Evolutionary conservation across 2,329 filamentous ascomycete genomes (phyloP).

Genomic region (Helicocarpus griseus): DNA sequence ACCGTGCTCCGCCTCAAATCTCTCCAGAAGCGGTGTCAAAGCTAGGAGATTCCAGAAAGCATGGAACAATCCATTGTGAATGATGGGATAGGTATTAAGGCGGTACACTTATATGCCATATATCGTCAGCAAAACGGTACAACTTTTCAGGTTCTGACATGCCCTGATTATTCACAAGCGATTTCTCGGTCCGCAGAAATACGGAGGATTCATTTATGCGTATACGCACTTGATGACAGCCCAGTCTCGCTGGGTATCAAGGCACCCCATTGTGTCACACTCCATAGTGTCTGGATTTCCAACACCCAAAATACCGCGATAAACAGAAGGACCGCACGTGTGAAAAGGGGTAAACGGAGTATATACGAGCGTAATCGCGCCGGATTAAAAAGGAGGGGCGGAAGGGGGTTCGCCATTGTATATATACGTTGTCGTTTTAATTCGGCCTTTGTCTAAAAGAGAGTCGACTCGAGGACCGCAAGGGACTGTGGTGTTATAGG

Average conservation of each 20-base stretch:
- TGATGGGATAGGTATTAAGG: conserved; percentile 81
- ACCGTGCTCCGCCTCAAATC: conserved; percentile 87
- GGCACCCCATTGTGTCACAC: conserved; percentile 65
- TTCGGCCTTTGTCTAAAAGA: background rate
- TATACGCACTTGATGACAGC: conserved; percentile 56
- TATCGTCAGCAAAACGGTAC: conserved; percentile 1
- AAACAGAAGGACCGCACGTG: conserved; percentile 56
- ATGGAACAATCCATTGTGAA: conserved; percentile 76
- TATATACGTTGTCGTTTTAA: background rate
- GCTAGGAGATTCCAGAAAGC: conserved; percentile 69
- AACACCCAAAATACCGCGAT: conserved; percentile 62
- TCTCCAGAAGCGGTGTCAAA: conserved; percentile 77
- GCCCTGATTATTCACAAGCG: too few relatives aligned
- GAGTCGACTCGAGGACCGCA: background rate
- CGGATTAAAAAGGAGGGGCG: conserved; percentile 56
- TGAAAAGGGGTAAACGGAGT: conserved; percentile 78
- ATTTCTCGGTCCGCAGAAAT: background rate
- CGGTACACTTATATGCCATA: conserved; percentile 60
- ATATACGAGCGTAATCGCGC: conserved; percentile 70
- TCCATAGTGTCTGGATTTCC: conserved; percentile 59
- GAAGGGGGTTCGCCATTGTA: conserved; percentile 39
- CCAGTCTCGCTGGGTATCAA: conserved; percentile 68
- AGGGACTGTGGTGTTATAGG: background rate
- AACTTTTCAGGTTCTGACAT: background rate
- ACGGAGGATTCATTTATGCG: background rate